Evolutionary conservation across 2,329 filamentous ascomycete genomes (phyloP), one percentile per base, ranked within the genome.

Genomic region (Aspergillus caelatus): DNA sequence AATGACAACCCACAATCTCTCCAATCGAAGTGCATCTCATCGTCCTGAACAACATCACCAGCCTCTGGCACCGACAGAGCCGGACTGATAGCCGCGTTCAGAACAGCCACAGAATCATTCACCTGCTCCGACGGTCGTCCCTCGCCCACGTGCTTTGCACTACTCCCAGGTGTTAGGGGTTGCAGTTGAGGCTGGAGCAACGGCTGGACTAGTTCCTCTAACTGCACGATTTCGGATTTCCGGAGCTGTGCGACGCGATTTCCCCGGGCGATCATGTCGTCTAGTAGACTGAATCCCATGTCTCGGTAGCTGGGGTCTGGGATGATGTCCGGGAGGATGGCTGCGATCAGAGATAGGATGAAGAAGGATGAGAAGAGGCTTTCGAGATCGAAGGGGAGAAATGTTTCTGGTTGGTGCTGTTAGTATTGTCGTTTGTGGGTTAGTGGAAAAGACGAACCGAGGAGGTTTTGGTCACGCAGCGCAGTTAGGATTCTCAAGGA

Each of bases 291-390:
- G 36, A 65, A 65, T 16, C 64, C 64, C 56, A 65, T 65, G 34
- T 83, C 61, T 57, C 79, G 59, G 78, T 83, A 62, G 79, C 79
- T 23, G 69, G 81, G 46, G 78, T 70, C 81, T 1, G 80, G 81
- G 65, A 77, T 77, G 14, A 76, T 76, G 12, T 74, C 82, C 8
- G 73, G 78, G 52, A 82, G 80, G 52, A 75, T 82, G 19, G 73
- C 75, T 41, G 66, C 63, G 12, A 67, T 63, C 6, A 68, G 72
- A 41, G 79, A 79, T 5, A 78, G 71, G 57, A 72, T 69, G 23
- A 78, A 76, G 59, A 79, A 81, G 62, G 74, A 72, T 55, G 71
- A 67, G n/a, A 70, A 70, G 2, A 70, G 66, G 56, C 65, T 70
- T 48, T 70, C 68, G 0, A 70, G 66, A 34, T 71, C 78, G 56